Conservation (phyloP, 2,329 filamentous ascomycete species). For the Didymella arachidicola region DNA sequence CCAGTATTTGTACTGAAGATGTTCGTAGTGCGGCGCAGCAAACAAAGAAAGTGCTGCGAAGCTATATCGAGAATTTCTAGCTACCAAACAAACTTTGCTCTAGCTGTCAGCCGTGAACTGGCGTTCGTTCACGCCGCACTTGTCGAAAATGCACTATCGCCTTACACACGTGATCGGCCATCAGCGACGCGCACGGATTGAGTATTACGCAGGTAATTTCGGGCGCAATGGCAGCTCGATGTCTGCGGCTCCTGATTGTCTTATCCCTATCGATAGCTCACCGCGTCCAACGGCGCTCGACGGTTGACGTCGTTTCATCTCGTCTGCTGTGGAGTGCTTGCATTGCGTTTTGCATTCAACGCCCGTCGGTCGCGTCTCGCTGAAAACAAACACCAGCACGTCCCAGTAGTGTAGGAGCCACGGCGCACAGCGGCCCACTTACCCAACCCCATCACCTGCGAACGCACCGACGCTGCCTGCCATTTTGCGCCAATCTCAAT, state of each 20-base stretch:
- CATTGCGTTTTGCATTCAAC: constrained; percentile 11
- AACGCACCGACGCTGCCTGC: constrained; percentile 22
- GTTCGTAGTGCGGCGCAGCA: not conserved
- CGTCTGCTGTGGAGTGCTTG: constrained; percentile 5
- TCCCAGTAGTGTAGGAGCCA: constrained; percentile 9
- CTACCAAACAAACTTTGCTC: not conserved
- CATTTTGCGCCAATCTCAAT: constrained; percentile 21
- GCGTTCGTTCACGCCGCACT: constrained; percentile 14
- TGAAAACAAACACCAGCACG: constrained; percentile 23
- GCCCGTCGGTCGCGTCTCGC: constrained; percentile 24
- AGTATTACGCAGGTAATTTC: constrained; percentile 20
- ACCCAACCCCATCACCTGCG: constrained; percentile 22
- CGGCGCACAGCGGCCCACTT: constrained; percentile 21
- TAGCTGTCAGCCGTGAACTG: constrained; percentile 9
- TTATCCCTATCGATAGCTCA: constrained; percentile 25
- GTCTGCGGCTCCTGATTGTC: constrained; percentile 19
- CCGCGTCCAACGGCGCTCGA: constrained; percentile 18
- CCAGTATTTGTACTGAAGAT: not conserved
- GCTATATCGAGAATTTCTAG: not conserved
- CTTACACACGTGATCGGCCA: constrained; percentile 18
- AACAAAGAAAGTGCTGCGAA: constrained; percentile 14
- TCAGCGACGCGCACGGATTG: constrained; percentile 21
- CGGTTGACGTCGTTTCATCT: constrained; percentile 15
- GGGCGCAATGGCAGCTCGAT: constrained; percentile 18
- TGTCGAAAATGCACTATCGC: constrained; percentile 18